These are phyloP conservation scores for Colletotrichum sp. DNA, from an alignment of 2,329 filamentous ascomycete genomes.

Conservation along the genomic window DNA sequence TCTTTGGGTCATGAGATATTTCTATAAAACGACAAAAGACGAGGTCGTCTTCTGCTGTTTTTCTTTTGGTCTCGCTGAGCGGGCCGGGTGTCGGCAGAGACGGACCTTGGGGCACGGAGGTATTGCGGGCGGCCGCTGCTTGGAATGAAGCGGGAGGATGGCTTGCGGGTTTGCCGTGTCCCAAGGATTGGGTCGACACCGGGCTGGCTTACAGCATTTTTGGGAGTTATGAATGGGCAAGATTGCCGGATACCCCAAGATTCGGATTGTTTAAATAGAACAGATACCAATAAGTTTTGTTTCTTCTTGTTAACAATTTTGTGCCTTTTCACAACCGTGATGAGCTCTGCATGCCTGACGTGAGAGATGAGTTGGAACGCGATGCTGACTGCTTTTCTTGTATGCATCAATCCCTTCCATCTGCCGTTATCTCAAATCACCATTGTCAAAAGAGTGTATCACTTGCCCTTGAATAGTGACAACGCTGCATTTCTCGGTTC, in stretches of 20 bases:
- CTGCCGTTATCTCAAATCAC: neutral
- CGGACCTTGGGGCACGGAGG: neutral
- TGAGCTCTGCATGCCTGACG: neutral
- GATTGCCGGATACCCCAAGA: neutral
- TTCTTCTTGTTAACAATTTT: neutral
- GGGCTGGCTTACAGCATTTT: neutral
- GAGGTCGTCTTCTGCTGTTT: neutral
- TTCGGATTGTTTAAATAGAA: neutral
- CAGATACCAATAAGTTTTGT: neutral
- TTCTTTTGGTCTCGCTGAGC: neutral
- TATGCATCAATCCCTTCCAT: rapidly evolving
- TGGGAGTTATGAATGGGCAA: neutral
- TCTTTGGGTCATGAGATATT: neutral
- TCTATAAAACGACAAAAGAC: neutral
- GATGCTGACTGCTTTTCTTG: neutral
- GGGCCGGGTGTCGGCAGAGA: neutral
- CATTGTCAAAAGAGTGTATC: neutral
- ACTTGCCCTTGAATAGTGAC: rapidly evolving
- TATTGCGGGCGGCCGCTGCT: neutral
- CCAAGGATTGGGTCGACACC: neutral
- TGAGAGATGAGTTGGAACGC: neutral
- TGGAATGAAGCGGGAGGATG: neutral
- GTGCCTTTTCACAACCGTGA: neutral
- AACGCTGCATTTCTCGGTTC: neutral
- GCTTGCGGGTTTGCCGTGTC: neutral